phyloP scores from a whole-genome alignment of 2,329 filamentous ascomycete genomes.

The Talaromyces sp. region DNA sequence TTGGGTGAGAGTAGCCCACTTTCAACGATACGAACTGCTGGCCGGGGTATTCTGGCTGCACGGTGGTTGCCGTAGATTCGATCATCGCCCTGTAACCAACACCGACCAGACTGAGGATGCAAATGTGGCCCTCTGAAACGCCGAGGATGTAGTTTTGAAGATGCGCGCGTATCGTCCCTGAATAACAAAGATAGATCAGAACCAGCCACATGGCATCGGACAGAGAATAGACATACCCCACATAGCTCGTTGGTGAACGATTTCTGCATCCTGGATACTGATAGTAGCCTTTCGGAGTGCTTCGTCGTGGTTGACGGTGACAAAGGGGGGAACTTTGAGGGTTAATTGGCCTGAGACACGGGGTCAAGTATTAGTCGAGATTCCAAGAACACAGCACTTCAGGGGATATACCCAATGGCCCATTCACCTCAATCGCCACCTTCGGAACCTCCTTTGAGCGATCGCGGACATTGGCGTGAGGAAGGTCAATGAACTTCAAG shows the following conservation, averaged over 20 bases:
- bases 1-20: slow-evolving; percentile 92
- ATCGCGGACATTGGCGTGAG: slow-evolving; percentile 51
- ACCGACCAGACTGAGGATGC: slow-evolving; percentile 85
- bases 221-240: slow-evolving; percentile 63
- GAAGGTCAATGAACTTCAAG: slow-evolving; percentile 61
- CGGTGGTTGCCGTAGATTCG: slow-evolving; percentile 67
- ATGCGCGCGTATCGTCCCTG: slow-evolving; percentile 85
- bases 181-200: slow-evolving; percentile 15
- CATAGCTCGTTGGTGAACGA: slow-evolving; percentile 82
- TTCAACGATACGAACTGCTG: slow-evolving; percentile 90
- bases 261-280: slow-evolving; percentile 60
- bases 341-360: slow-evolving; percentile 59
- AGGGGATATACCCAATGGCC: slow-evolving; percentile 62
- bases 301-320: slow-evolving; percentile 64
- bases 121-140: slow-evolving; percentile 92
- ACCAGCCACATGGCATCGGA: slow-evolving; percentile 1
- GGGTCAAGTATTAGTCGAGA: not conserved
- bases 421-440: slow-evolving; percentile 64
- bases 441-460: slow-evolving; percentile 58
- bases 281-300: slow-evolving; percentile 60
- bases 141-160: slow-evolving; percentile 86
- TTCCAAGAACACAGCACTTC: not conserved
- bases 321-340: slow-evolving; percentile 71
- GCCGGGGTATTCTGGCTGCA: slow-evolving; percentile 61
- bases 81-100: slow-evolving; percentile 91